A percentile compares a stretch with the other conserved stretches of the same genome.
Conservation (phyloP, 2,329 filamentous ascomycete species). For the Magnaporthales sp. region DNA sequence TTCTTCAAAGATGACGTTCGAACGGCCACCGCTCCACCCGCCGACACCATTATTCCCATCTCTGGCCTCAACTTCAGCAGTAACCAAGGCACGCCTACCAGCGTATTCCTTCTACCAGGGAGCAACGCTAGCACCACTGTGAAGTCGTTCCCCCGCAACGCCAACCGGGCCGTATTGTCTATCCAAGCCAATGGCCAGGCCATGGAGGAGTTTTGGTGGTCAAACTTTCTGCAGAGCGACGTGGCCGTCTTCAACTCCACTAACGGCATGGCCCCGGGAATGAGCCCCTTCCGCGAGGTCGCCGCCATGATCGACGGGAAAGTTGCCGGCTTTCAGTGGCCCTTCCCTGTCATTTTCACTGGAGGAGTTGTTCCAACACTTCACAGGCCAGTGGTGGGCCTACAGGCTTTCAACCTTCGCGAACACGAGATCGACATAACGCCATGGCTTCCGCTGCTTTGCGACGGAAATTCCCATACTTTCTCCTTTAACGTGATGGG, state of each 20-base stretch:
- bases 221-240: slow-evolving; percentile 60
- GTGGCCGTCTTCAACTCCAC: slow-evolving; percentile 47
- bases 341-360: slow-evolving; percentile 75
- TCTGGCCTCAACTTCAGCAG: slow-evolving; percentile 39
- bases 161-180: slow-evolving; percentile 61
- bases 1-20: slow-evolving; percentile 50
- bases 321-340: slow-evolving; percentile 70
- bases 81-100: slow-evolving; percentile 35
- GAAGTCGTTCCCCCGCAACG: slow-evolving; percentile 51
- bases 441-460: slow-evolving; percentile 62
- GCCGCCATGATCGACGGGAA: slow-evolving; percentile 66
- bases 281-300: slow-evolving; percentile 69
- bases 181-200: slow-evolving; percentile 71
- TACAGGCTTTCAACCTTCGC: slow-evolving; percentile 68
- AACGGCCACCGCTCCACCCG: slow-evolving; percentile 32
- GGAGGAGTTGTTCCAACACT: slow-evolving; percentile 70
- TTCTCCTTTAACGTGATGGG: slow-evolving; percentile 63
- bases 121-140: slow-evolving; percentile 52
- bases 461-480: slow-evolving; percentile 54
- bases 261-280: slow-evolving; percentile 52
- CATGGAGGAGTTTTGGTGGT: slow-evolving; percentile 80
- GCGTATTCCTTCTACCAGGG: slow-evolving; percentile 58
- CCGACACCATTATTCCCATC: slow-evolving; percentile 60
- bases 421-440: slow-evolving; percentile 80
- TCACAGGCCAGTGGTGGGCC: slow-evolving; percentile 70